Conservation (phyloP, 139 green algal genomes). For the Chlamydomonas sp. region DNA sequence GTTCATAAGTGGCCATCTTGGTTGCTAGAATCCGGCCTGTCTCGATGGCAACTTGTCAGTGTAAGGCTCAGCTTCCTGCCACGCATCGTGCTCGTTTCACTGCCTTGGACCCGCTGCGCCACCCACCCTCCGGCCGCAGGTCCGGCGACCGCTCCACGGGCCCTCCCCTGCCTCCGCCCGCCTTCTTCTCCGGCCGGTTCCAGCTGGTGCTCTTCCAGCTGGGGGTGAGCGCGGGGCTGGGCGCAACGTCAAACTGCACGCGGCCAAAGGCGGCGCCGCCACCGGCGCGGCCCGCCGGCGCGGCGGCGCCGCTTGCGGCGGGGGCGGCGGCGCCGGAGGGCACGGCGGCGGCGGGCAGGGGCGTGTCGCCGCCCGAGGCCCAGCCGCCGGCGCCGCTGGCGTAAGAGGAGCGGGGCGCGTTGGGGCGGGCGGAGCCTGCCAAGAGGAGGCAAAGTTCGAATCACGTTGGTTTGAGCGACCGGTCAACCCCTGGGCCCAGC, state of each 20-base stretch:
- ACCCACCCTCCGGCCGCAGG: conserved; percentile 39
- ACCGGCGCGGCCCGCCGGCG: neutral
- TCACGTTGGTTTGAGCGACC: no score
- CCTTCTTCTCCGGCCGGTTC: conserved; percentile 39
- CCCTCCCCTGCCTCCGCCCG: neutral
- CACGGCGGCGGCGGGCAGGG: conserved; percentile 49
- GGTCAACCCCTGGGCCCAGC: no score
- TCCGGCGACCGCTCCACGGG: conserved; percentile 68
- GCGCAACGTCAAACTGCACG: conserved; percentile 78
- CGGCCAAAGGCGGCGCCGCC: conserved; percentile 41
- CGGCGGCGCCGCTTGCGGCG: conserved; percentile 10
- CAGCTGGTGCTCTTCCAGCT: conserved; percentile 74
- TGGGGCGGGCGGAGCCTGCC: conserved; percentile 2
- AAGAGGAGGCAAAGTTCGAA: no score
- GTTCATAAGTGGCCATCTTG: no score
- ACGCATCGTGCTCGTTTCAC: neutral
- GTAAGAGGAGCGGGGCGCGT: conserved; percentile 20
- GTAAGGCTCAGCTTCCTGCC: neutral
- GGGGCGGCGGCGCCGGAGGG: conserved; percentile 43
- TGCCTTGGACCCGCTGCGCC: neutral
- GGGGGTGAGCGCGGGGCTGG: conserved; percentile 71
- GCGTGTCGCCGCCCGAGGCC: conserved; percentile 32
- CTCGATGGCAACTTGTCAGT: no score
- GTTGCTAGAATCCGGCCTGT: no score
- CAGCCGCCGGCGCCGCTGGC: conserved; percentile 25